Conservation (phyloP, 1,139 yeast species). For the Kurtzmaniella quercitrusa region DNA sequence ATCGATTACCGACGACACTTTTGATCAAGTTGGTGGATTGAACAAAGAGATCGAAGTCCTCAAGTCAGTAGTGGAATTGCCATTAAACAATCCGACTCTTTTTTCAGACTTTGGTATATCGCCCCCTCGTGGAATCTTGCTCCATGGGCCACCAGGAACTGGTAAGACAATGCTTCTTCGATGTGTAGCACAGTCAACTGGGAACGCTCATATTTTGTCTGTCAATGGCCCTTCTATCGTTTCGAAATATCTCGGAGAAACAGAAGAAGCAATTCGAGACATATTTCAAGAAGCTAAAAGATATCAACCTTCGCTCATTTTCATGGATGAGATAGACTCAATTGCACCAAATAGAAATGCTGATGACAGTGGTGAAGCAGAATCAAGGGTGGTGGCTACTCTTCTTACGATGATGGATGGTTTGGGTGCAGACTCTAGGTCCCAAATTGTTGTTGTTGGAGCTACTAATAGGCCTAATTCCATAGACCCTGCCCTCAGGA, state of each 20-base stretch:
- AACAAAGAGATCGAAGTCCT: slow-evolving; percentile 56
- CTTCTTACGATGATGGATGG: slow-evolving; percentile 87
- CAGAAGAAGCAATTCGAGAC: slow-evolving; percentile 79
- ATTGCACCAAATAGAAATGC: slow-evolving; percentile 76
- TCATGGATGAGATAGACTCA: slow-evolving; percentile 92
- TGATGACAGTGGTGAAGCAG: slow-evolving; percentile 88
- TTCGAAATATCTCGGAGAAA: slow-evolving; percentile 89
- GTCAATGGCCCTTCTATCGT: slow-evolving; percentile 91
- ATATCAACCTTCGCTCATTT: slow-evolving; percentile 81
- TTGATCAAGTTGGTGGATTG: slow-evolving; percentile 70
- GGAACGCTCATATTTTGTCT: slow-evolving; percentile 74
- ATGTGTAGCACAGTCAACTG: slow-evolving; percentile 68
- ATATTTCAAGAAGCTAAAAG: slow-evolving; percentile 78
- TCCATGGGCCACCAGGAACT: slow-evolving; percentile 97
- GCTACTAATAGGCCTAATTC: slow-evolving; percentile 78
- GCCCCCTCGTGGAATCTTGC: slow-evolving; percentile 84
- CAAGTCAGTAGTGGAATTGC: slow-evolving; percentile 70
- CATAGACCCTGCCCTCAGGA: slow-evolving; percentile 55
- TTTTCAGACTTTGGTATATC: slow-evolving; percentile 83
- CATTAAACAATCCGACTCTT: slow-evolving; percentile 71
- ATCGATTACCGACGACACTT: neutral
- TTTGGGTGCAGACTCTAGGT: slow-evolving; percentile 61
- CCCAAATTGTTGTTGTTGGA: slow-evolving; percentile 63
- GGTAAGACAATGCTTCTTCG: slow-evolving; percentile 90
- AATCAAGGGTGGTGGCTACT: slow-evolving; percentile 86